phyloP scores from a whole-genome alignment of 23 red algal genomes.

The Chondrus crispus region DNA sequence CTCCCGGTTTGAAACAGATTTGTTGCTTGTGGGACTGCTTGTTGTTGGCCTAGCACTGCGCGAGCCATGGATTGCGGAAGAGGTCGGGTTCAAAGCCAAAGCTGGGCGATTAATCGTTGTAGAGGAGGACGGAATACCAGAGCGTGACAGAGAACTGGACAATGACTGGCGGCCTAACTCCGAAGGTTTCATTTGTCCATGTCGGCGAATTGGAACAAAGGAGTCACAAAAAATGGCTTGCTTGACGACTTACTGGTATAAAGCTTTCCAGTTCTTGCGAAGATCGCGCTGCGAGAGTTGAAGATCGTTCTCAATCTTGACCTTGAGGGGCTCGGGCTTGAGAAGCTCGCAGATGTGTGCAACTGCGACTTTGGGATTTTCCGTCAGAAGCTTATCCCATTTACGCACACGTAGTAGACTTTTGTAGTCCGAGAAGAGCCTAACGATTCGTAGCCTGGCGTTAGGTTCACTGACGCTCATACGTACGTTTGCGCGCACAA shows the following conservation, averaged over 20 bases:
- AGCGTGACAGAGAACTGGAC: too few relatives aligned
- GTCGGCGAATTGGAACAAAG: neutral
- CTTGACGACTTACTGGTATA: neutral
- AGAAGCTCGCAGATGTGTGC: neutral
- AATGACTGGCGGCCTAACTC: too few relatives aligned
- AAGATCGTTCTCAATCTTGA: constrained; percentile 2
- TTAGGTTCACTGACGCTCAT: neutral
- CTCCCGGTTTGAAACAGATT: neutral
- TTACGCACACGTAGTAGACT: neutral
- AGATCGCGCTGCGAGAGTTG: neutral
- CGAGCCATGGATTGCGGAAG: too few relatives aligned
- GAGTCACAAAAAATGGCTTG: neutral
- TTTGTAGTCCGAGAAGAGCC: neutral
- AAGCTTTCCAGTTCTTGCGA: neutral
- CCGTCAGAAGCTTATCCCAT: neutral
- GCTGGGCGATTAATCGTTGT: too few relatives aligned
- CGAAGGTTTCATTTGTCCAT: neutral
- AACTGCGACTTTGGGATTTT: neutral
- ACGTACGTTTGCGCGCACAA: neutral
- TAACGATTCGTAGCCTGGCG: neutral
- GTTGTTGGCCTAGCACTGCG: too few relatives aligned
- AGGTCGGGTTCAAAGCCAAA: too few relatives aligned
- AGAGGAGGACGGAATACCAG: too few relatives aligned
- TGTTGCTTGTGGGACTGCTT: too few relatives aligned
- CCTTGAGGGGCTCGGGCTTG: neutral